phyloP scores from a whole-genome alignment of 352 stramenopile species.

The Peronospora farinosa region DNA sequence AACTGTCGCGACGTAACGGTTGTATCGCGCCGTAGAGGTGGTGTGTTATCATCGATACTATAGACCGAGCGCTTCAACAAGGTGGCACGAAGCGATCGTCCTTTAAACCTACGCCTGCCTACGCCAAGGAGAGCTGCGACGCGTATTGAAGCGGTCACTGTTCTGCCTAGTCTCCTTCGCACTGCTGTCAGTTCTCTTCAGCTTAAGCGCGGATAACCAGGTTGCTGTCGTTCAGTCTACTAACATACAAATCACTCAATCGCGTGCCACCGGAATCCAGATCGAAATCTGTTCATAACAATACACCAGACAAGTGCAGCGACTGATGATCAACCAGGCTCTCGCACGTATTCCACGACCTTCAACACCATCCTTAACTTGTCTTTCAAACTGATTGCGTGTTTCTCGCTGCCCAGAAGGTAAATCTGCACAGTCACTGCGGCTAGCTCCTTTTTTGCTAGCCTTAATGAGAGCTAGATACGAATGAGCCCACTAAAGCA shows the following conservation, averaged over 20 bases:
- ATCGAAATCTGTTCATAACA: slow-evolving; percentile 3
- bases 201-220: background rate
- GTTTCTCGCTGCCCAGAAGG: slow-evolving; percentile 25
- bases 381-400: slow-evolving; percentile 32
- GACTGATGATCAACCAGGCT: slow-evolving; percentile 11
- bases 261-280: background rate
- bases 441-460: slow-evolving; percentile 11
- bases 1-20: no score
- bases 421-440: slow-evolving; percentile 9
- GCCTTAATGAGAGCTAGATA: slow-evolving; percentile 11
- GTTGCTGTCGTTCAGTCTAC: background rate
- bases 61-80: slow-evolving; percentile 47
- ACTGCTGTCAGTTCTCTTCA: slow-evolving; percentile 8
- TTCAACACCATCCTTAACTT: slow-evolving; percentile 6
- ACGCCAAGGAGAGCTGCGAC: slow-evolving; percentile 46
- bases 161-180: slow-evolving; percentile 42
- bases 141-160: slow-evolving; percentile 65
- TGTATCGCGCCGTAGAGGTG: no score
- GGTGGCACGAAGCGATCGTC: slow-evolving; percentile 58
- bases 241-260: slow-evolving; percentile 14
- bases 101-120: slow-evolving; percentile 46
- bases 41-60: slow-evolving; percentile 62
- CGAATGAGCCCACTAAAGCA: slow-evolving; percentile 1
- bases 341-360: background rate
- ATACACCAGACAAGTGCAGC: slow-evolving; percentile 3